Evolutionary conservation across 2,329 filamentous ascomycete species (phyloP), one percentile per base, ranked within the genome.

Genomic region (Cercospora citrullina): DNA sequence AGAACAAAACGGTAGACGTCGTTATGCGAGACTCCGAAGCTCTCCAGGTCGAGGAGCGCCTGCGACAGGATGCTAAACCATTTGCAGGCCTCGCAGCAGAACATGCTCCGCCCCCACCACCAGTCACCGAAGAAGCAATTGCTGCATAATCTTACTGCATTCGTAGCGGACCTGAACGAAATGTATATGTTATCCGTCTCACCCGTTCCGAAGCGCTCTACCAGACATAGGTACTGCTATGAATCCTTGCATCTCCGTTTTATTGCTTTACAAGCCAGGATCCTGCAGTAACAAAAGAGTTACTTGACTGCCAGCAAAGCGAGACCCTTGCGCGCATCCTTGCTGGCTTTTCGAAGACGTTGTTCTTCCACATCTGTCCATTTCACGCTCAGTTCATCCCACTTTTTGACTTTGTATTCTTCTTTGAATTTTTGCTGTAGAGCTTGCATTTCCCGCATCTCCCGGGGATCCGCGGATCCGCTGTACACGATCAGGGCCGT

Each of bases 361-460:
- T 89, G 87, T 71, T 88, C 85, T 74, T 90, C 88, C 2, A 80
- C 81, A 78, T 90, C 87, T 21, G 87, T 89, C 88, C 88, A 90
- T 73, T 87, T 84, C 42, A 89, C 85, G 61, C 80, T 86, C 70
- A 90, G 74, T 68, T 89, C 80, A 75, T 89, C 85, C 87, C 87
- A 90, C 26, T 88, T 89, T 77, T 85, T 86, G 21, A 83, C 82
- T 65, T 82, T 80, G 73, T 85, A 89, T 73, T 89, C 87, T 63
- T 84, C 81, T 64, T 84, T 84, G 75, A 86, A 87, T 65, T 80
- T 80, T 72, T 84, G 82, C 65, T 88, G 85, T 80, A 88, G 80
- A 1, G 79, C 80, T 73, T 89, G 86, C 72, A 89, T 76, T 30
- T 85, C 83, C 48, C 81, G 79, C 53, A 87, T 81, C 65, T 87